Evolutionary conservation across 1,139 yeast genomes (phyloP), one percentile per base, ranked within the genome.

Genomic region (Nakaseomyces kungkrabaensis): DNA sequence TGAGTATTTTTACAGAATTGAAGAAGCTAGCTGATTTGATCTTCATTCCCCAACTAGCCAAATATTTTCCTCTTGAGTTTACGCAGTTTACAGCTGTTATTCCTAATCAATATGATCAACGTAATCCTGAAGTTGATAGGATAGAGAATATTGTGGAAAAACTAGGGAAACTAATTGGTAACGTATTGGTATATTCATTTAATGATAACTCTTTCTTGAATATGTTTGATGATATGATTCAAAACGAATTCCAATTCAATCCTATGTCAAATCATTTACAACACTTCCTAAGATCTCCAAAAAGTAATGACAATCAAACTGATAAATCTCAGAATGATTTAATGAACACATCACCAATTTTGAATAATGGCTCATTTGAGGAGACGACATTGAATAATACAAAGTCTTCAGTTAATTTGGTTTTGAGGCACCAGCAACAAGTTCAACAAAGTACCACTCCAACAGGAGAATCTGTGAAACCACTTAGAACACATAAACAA

Each of bases 141-240:
- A 53, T 60, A 7, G 52, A 60, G 43, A 27, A 41, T 29, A 27
- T 41, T 13, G 53, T 54, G 11, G 57, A 54, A 29, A 58, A 52
- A 29, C 48, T 63, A 34, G 66, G 62, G 40, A 58, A 60, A 45
- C 48, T 58, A 9, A 63, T 65, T 32, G 60, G 64, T 47, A 58
- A 62, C 31, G 62, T 65, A 11, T 49, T 63, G 26, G 62, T 63
- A 2, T 55, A 59, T 49, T 60, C 67, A 3, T 65, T 63, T 43
- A 65, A 65, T 47, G 68, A 65, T 49, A 52, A 64, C 4, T 61
- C 66, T 5, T 65, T 60, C 48, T 51, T 65, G 36, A 60, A 60
- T 37, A 61, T 63, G 65, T 52, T 60, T 13, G 58, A 54, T 22
- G 55, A 55, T 25, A 43, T 52, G 9, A 42, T 53, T 9, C 44